Base-by-base conservation (phyloP, 2,329 filamentous ascomycete species). In the Botrytis medusae region DNA sequence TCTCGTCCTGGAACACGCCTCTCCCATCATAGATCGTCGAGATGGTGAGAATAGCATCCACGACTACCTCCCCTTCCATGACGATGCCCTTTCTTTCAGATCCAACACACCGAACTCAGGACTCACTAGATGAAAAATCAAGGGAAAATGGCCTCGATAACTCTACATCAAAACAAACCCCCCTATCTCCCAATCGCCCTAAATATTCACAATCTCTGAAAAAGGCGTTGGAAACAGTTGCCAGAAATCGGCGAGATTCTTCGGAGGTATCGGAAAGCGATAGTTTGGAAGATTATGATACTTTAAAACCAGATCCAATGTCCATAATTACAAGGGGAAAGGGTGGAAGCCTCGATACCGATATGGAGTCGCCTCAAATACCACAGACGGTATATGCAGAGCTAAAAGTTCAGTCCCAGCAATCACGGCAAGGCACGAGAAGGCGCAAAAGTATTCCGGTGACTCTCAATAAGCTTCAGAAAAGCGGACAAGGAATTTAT, bases 201-300 rank as follows among this genome's bases (percentile, higher is more conserved):
- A 46, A 76, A 46, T 69, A 74, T 67, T 75, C 79, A 44, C 73
- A 74, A 37, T 79, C 79, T 40, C 32, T 80, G 57, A 79, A 80
- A 65, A 69, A n/a, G n/a, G 77, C 77, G 48, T 72, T 80, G 25
- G 76, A 78, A 60, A 74, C 73, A 14, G 74, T 70, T 25, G 65
- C 68, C 8, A 65, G 48, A 46, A 64, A 57, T 25, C 51, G 73
- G 29, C 61, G 73, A 63, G 72, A 69, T 51, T 74, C 72, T 29
- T 72, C 74, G 32, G 75, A 77, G 34, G 74, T 64, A 10, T 69
- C 74, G 16, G 79, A 80, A 54, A 78, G 67, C 62, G 73, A 75
- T 25, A 79, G 79, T 37, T 78, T 80, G 71, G 79, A 81, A 71
- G 79, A 81, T 62, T 80, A 80, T 60, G 79, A 81, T 74, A 70